These are phyloP conservation scores for Kwoniella dejecticola DNA, from an alignment of 768 basidiomycete species.

Conservation along the genomic window DNA sequence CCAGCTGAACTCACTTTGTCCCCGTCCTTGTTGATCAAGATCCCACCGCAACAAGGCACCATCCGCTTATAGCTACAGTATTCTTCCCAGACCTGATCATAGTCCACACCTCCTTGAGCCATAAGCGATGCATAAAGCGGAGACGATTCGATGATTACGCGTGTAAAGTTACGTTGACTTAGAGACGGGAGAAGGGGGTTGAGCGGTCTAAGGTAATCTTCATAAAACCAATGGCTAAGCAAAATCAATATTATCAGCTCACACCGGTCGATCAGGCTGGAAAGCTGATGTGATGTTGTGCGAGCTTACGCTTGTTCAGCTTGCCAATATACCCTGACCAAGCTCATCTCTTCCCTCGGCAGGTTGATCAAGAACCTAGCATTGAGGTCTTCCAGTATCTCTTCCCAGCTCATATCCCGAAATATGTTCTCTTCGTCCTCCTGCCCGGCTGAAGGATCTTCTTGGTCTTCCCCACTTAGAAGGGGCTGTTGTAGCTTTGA, in stretches of 20 bases:
- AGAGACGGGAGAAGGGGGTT: conserved; percentile 83
- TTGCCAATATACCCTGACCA: conserved; percentile 96
- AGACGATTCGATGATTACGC: conserved; percentile 75
- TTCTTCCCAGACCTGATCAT: conserved; percentile 52
- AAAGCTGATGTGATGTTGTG: conserved; percentile 8
- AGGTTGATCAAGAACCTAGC: conserved; percentile 90
- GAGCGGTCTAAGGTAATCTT: conserved; percentile 94
- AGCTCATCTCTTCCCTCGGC: conserved; percentile 83
- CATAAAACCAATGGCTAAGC: conserved; percentile 97
- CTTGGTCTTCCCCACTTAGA: conserved; percentile 8
- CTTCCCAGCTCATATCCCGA: conserved; percentile 44
- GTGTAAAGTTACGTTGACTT: conserved; percentile 88
- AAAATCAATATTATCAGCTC: neutral
- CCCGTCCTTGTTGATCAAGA: conserved; percentile 87
- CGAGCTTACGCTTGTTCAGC: conserved; percentile 92
- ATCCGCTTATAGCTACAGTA: conserved; percentile 97
- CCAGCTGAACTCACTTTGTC: conserved; percentile 71
- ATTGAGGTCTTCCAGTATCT: conserved; percentile 52
- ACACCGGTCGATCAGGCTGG: neutral
- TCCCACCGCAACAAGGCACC: conserved; percentile 96
- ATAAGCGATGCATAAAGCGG: conserved; percentile 33
- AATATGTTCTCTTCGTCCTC: conserved; percentile 44
- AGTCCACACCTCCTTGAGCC: conserved; percentile 30
- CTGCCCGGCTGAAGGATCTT: conserved; percentile 19
- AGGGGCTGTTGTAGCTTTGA: conserved; percentile 1